Evolutionary conservation across 371 early-diverging fungal species (phyloP).

Genomic region (Actinomortierella ambigua): DNA sequence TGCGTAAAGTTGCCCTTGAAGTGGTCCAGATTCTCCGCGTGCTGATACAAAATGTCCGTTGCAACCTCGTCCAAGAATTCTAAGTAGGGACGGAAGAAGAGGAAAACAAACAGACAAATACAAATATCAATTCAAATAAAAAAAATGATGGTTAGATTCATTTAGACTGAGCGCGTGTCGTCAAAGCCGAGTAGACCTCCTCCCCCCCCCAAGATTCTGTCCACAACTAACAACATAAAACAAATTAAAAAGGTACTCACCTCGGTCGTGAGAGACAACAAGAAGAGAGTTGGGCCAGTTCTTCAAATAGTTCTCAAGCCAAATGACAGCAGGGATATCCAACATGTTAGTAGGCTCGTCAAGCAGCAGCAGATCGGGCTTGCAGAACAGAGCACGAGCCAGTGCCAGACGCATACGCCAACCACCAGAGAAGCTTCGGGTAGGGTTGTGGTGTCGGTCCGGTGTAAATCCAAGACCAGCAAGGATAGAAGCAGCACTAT

Average conservation of each 20-base stretch:
- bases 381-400: conserved; percentile 95
- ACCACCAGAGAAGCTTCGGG: conserved; percentile 95
- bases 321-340: conserved; percentile 95
- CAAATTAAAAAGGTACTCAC: conserved; percentile 36
- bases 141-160: not conserved
- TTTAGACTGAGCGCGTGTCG: too few relatives aligned
- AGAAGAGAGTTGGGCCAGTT: conserved; percentile 91
- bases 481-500: conserved; percentile 88
- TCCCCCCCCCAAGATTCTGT: too few relatives aligned
- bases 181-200: too few relatives aligned
- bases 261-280: conserved; percentile 97
- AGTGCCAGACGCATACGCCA: conserved; percentile 95
- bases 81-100: conserved; percentile 11
- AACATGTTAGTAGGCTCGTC: conserved; percentile 99
- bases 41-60: conserved; percentile 96
- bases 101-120: not conserved
- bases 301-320: conserved; percentile 94
- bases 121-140: not conserved
- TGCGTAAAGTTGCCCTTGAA: conserved; percentile 95
- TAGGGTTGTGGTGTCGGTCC: conserved; percentile 80
- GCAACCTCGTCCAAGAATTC: conserved; percentile 97
- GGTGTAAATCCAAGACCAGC: conserved; percentile 94
- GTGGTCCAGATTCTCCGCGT: conserved; percentile 89
- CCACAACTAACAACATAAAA: too few relatives aligned
- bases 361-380: conserved; percentile 95